These are phyloP conservation scores for Marchantia polymorpha DNA, from an alignment of 225 moss, liverwort and hornwort species.

Conservation along the genomic window DNA sequence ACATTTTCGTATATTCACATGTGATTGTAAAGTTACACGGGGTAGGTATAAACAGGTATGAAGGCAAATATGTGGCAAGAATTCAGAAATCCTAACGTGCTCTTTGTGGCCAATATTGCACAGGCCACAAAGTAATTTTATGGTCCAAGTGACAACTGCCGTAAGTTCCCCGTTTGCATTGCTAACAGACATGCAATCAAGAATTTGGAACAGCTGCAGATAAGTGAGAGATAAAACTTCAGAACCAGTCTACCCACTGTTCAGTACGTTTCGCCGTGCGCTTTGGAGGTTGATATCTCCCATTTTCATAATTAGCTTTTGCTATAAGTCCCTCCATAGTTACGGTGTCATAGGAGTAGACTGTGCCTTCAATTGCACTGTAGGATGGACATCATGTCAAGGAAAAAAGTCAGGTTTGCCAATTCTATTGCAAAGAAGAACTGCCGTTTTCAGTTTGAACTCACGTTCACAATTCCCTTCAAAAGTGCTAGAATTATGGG, in stretches of 20 bases:
- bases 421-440: background rate
- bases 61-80: too few species aligned
- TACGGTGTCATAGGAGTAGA: conserved; percentile 68
- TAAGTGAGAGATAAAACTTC: background rate
- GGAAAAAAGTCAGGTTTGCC: background rate
- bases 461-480: background rate
- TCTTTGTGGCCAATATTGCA: too few species aligned
- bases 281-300: conserved; percentile 76
- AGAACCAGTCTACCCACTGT: conserved; percentile 94
- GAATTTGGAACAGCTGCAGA: too few species aligned
- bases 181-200: too few species aligned
- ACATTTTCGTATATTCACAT: too few species aligned
- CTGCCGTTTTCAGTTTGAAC: background rate
- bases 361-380: conserved; percentile 74
- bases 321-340: conserved; percentile 66
- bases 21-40: too few species aligned
- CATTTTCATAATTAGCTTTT: conserved; percentile 80
- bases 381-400: background rate
- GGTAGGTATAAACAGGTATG: too few species aligned
- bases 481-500: background rate
- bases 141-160: too few species aligned
- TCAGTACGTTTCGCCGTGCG: conserved; percentile 54
- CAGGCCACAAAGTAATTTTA: too few species aligned
- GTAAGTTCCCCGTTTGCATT: too few species aligned
- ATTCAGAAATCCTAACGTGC: too few species aligned